phyloP scores from a whole-genome alignment of 1,284 basidiomycete species.

The Ceratobasidium sp. region DNA sequence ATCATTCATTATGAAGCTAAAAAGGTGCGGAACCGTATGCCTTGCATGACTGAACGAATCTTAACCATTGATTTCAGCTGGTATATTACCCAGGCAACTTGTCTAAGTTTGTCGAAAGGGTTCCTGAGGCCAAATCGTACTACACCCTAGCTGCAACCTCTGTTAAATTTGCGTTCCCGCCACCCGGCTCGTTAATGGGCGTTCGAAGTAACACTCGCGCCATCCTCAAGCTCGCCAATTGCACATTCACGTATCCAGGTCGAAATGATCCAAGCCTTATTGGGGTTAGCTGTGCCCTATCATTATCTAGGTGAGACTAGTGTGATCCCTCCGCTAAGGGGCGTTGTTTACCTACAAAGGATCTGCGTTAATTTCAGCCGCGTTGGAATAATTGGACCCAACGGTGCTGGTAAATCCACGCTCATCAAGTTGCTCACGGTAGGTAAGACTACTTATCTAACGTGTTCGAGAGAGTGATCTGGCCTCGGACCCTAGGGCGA shows the following conservation, averaged over 20 bases:
- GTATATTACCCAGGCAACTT: constrained; percentile 97
- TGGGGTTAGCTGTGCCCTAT: constrained; percentile 93
- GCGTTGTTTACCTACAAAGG: not conserved
- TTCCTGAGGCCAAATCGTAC: constrained; percentile 97
- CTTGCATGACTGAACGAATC: constrained; percentile 29
- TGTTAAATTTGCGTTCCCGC: constrained; percentile 97
- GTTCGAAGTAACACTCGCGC: constrained; percentile 97
- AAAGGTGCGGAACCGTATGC: constrained; percentile 67
- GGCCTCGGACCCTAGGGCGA: constrained; percentile 74
- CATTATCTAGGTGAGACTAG: constrained; percentile 79
- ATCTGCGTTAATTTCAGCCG: constrained; percentile 64
- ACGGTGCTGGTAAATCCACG: constrained; percentile 96
- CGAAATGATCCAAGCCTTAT: constrained; percentile 84
- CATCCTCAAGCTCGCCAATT: constrained; percentile 93
- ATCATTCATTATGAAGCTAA: constrained; percentile 98
- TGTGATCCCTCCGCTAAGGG: constrained; percentile 44
- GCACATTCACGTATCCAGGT: constrained; percentile 97
- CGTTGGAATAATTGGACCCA: constrained; percentile 91
- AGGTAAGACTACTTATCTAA: constrained; percentile 51
- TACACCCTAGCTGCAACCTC: constrained; percentile 96
- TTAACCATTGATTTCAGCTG: constrained; percentile 65
- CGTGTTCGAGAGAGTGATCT: constrained; percentile 11
- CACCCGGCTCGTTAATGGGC: constrained; percentile 97
- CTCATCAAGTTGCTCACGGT: constrained; percentile 96
- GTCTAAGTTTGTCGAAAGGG: constrained; percentile 89